Evolutionary conservation across 2,329 filamentous ascomycete genomes (phyloP).

Genomic region (Lachnellula subtilissima): DNA sequence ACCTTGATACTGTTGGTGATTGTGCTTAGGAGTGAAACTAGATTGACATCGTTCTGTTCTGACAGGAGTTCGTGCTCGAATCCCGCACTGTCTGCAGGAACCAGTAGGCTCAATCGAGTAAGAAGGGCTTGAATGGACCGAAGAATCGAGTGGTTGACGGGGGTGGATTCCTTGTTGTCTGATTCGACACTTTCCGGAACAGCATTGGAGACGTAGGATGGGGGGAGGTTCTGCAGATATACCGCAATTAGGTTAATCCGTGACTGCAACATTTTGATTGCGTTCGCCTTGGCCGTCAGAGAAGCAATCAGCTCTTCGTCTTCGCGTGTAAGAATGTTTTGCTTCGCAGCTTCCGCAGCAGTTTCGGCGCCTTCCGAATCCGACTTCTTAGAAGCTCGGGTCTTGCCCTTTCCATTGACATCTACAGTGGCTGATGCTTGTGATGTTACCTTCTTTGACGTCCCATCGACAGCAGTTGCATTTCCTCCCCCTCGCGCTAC

Average conservation of each 20-base stretch:
- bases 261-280: slow-evolving; percentile 85
- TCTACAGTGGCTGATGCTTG: slow-evolving; percentile 28
- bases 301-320: slow-evolving; percentile 59
- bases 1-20: slow-evolving; percentile 69
- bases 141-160: slow-evolving; percentile 63
- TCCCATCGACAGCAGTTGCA: slow-evolving; percentile 55
- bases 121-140: slow-evolving; percentile 85
- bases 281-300: slow-evolving; percentile 84
- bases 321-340: slow-evolving; percentile 52
- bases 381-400: slow-evolving; percentile 28
- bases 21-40: slow-evolving; percentile 70
- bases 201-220: slow-evolving; percentile 53
- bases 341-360: slow-evolving; percentile 39
- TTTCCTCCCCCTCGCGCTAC: slow-evolving; percentile 81
- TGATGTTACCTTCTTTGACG: slow-evolving; percentile 23
- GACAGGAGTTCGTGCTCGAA: slow-evolving; percentile 68
- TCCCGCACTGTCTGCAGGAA: slow-evolving; percentile 59
- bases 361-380: slow-evolving; percentile 26
- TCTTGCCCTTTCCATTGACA: slow-evolving; percentile 28
- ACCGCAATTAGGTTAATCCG: slow-evolving; percentile 65
- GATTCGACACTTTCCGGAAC: slow-evolving; percentile 31
- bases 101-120: slow-evolving; percentile 74
- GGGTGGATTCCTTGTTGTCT: slow-evolving; percentile 22
- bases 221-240: slow-evolving; percentile 73
- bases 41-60: slow-evolving; percentile 78